Conservation (phyloP, 768 basidiomycete genomes). For the Termitomyces sp. region DNA sequence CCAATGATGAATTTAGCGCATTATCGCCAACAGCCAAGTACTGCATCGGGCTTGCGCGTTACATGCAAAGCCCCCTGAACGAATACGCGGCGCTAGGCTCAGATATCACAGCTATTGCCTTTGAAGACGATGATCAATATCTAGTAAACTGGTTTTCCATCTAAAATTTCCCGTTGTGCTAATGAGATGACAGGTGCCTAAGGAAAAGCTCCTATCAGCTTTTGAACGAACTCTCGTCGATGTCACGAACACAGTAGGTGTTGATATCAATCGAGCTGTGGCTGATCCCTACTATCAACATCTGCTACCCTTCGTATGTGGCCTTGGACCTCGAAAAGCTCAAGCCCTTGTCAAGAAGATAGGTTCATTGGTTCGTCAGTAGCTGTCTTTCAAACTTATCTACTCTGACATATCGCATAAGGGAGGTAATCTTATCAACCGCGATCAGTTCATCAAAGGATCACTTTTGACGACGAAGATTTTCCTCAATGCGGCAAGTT, state of each 20-base stretch:
- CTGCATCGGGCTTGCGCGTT: conserved; percentile 91
- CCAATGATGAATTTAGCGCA: conserved; percentile 77
- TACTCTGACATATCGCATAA: conserved; percentile 26
- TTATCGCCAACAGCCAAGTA: conserved; percentile 82
- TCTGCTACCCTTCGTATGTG: conserved; percentile 87
- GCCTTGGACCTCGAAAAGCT: conserved; percentile 93
- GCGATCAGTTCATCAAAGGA: conserved; percentile 83
- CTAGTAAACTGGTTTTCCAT: conserved; percentile 47
- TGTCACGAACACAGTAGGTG: conserved; percentile 87
- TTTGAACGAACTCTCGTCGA: conserved; percentile 90
- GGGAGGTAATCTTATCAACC: conserved; percentile 86
- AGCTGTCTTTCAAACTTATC: conserved; percentile 6
- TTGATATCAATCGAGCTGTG: conserved; percentile 93
- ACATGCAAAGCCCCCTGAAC: conserved; percentile 89
- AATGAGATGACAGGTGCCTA: conserved; percentile 57
- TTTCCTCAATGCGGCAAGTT: conserved; percentile 91
- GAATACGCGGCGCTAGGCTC: conserved; percentile 89
- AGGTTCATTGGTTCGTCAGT: conserved; percentile 56
- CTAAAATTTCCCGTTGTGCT: conserved; percentile 4
- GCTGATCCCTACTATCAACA: conserved; percentile 86
- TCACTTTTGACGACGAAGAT: conserved; percentile 81
- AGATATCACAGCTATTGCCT: conserved; percentile 80
- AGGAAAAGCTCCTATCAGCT: conserved; percentile 75
- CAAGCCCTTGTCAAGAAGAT: conserved; percentile 82
- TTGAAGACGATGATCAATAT: conserved; percentile 85